Evolutionary conservation across 1,284 basidiomycete species (phyloP), one percentile per base, ranked within the genome.

Genomic region (Sporisorium graminicola): DNA sequence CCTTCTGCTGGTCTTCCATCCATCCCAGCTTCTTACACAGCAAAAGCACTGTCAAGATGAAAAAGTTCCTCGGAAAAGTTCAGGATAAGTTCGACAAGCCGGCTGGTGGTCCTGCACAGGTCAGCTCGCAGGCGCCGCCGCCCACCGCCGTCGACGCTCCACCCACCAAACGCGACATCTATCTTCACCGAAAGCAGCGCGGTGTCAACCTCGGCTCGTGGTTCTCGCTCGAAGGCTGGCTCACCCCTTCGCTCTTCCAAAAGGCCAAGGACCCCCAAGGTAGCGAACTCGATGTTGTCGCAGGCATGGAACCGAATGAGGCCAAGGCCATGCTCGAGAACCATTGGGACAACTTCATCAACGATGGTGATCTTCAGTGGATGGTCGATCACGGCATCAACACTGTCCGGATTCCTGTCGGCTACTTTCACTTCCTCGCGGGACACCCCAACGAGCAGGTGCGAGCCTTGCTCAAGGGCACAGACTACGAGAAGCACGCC

Each of bases 351-450:
- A 89, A 68, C 42, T 85, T 87, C 27, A 77, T 85, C 65, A 72
- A 82, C 65, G 81, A 84, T n/a, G 80, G 80, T 10, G 84, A 85
- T 51, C 82, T 82, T 61, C 84, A 87, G 46, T 94, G 92, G 92
- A 89, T 95, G 62, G 88, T 88, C 1, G 86, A 89, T n/a, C 88
- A 88, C 59, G 93, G 94, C 0, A 89, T 94, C 83, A 95, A 94
- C 79, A 89, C 92, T 40, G 93, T 95, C 74, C 88, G 94, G 65
- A 90, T 95, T 63, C 94, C 94, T 24, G 92, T 95, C 57, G 70
- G 74, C 46, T 81, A 79, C 63, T 74, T 64, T 73, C 94, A 93
- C 92, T 94, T 81, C 91, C 91, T 26, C 92, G 91, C 87, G 92
- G 94, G 86, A 91, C 94, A 83, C 74, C 93, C 46, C 90, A 90